Evolutionary conservation across 805 yeast species (phyloP), one percentile per base, ranked within the genome.

Genomic region (Clavispora fructus): DNA sequence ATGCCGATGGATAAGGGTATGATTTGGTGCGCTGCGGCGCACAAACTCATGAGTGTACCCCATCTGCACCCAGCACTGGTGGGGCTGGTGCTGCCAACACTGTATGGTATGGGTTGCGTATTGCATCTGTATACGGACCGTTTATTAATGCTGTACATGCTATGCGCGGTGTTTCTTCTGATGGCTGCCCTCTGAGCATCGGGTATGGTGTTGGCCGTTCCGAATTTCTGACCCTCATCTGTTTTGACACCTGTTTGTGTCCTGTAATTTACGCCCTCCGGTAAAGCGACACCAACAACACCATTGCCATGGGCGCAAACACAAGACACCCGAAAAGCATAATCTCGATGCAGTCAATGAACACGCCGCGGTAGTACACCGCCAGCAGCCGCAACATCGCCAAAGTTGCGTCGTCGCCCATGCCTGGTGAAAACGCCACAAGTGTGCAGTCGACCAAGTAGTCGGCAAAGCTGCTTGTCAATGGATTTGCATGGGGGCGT

Each of bases 261-360:
- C 23, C 23, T 19, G 23, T 19, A 19, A 19, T 3, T 19, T 19
- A 19, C 5, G 23, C 23, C 5, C 23, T 19, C 23, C 23, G 23
- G 23, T 19, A 19, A 5, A 19, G 23, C 23, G 23, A 23, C 16
- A 30, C 32, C 12, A 33, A 12, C 30, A 11, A 5, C 12, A 17
- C 44, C 26, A 53, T 44, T n/a, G 44, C 42, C 14, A 37, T 28
- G 2, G 56, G 56, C 27, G 51, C 46, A 28, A 46, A 31, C 28
- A 53, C 56, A 41, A 48, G 35, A 29, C 44, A 35, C 7, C 49
- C 47, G 12, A 52, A 52, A 30, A 51, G 33, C 17, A 51, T 29
- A 12, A 49, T 44, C 7, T 45, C 42, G 17, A 50, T 35, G 35
- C 48, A 43, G 27, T 50, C 50, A 13, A 49, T 39, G 25, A 40